Evolutionary conservation across 2,329 filamentous ascomycete genomes (phyloP).

Genomic region (Venturia aucupariae): DNA sequence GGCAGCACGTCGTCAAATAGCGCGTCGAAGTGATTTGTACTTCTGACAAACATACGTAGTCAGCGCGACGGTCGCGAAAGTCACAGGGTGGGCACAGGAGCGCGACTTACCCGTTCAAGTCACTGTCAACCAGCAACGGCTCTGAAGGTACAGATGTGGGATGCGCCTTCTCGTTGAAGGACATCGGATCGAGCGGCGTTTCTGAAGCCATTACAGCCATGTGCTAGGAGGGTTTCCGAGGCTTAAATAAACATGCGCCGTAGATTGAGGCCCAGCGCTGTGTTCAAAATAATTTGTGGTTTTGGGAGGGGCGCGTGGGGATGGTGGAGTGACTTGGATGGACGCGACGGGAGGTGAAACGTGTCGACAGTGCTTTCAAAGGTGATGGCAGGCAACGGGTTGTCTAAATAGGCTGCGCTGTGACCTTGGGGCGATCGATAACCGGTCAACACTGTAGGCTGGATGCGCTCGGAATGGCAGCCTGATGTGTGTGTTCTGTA

Average conservation of each 20-base stretch:
- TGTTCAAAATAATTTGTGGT: not conserved
- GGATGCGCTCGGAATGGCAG: not conserved
- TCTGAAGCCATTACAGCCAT: conserved; percentile 15
- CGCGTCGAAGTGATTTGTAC: conserved; percentile 23
- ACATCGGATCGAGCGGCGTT: conserved; percentile 23
- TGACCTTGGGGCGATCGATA: not conserved
- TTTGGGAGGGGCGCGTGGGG: not conserved
- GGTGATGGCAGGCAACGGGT: not conserved
- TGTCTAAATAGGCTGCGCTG: not conserved
- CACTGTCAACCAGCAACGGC: not conserved
- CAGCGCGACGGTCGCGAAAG: conserved; percentile 16
- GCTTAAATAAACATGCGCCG: not conserved
- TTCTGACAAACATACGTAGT: conserved; percentile 18
- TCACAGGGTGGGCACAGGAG: conserved; percentile 15
- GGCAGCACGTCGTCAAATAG: conserved; percentile 25
- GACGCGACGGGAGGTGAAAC: conserved; percentile 3
- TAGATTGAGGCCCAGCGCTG: not conserved
- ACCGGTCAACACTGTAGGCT: not conserved
- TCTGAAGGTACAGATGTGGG: not conserved
- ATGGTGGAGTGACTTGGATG: not conserved
- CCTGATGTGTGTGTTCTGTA: not conserved
- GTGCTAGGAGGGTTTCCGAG: not conserved
- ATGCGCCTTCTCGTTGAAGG: conserved; percentile 43
- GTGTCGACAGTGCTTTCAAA: not conserved
- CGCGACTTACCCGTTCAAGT: conserved; percentile 51